Evolutionary conservation across 2,329 filamentous ascomycete genomes (phyloP).

Genomic region (Arthrobotrys sinensis): DNA sequence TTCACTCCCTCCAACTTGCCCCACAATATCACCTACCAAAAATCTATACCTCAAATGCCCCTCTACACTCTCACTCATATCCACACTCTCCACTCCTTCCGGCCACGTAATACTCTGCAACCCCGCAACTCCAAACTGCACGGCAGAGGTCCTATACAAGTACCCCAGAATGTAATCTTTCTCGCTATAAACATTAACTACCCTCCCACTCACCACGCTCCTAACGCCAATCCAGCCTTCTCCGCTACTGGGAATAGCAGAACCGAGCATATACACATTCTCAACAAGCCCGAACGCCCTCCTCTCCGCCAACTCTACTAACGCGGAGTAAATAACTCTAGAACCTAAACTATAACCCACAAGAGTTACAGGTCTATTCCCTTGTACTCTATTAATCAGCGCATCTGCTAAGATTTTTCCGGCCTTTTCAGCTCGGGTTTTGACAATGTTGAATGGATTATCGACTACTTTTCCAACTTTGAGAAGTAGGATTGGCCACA

Average conservation of each 20-base stretch:
- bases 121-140: constrained; percentile 87
- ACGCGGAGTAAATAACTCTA: constrained; percentile 84
- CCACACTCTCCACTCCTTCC: constrained; percentile 77
- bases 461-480: constrained; percentile 80
- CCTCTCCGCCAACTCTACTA: constrained; percentile 81
- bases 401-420: constrained; percentile 85
- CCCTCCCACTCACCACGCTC: constrained; percentile 82
- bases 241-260: constrained; percentile 79
- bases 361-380: constrained; percentile 83
- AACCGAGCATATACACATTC: constrained; percentile 84
- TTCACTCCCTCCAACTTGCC: constrained; percentile 79
- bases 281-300: constrained; percentile 88
- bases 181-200: constrained; percentile 89
- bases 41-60: constrained; percentile 81
- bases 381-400: constrained; percentile 84
- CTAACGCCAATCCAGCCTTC: constrained; percentile 83
- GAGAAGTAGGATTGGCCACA: constrained; percentile 79
- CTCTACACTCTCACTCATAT: constrained; percentile 77
- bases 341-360: constrained; percentile 87
- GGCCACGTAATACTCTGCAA: constrained; percentile 81
- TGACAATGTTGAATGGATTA: constrained; percentile 85
- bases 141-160: constrained; percentile 85
- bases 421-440: constrained; percentile 83
- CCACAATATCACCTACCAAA: constrained; percentile 77
- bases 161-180: constrained; percentile 91